Conservation (phyloP, 2,329 filamentous ascomycete genomes). For the Alternaria alternata region DNA sequence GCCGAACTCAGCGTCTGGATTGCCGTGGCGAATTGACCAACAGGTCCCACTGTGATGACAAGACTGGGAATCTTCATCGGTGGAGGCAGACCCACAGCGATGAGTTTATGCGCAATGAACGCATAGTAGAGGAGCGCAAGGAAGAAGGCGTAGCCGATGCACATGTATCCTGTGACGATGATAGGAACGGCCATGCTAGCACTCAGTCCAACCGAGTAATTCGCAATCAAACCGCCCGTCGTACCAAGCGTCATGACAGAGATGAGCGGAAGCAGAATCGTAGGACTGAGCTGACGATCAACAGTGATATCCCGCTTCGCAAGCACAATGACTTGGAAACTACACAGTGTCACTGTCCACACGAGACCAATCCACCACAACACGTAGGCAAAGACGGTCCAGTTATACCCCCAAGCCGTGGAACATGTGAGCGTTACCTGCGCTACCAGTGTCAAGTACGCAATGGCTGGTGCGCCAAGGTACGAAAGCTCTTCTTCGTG, state of each 20-base stretch:
- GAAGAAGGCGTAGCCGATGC: slow-evolving; percentile 26
- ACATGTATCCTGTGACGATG: slow-evolving; percentile 27
- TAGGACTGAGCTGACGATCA: slow-evolving; percentile 19
- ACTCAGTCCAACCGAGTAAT: slow-evolving; percentile 20
- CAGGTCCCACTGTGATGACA: slow-evolving; percentile 22
- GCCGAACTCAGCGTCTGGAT: slow-evolving; percentile 26
- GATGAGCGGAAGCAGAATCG: slow-evolving; percentile 28
- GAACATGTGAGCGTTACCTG: slow-evolving; percentile 63
- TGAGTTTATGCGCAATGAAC: slow-evolving; percentile 21
- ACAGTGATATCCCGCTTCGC: slow-evolving; percentile 19
- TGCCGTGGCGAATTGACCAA: slow-evolving; percentile 30
- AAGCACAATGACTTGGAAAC: slow-evolving; percentile 21
- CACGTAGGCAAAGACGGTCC: slow-evolving; percentile 60
- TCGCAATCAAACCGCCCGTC: slow-evolving; percentile 22
- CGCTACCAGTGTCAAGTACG: slow-evolving; percentile 73
- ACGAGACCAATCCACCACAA: slow-evolving; percentile 34
- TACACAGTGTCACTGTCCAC: slow-evolving; percentile 27
- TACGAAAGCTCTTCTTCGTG: slow-evolving; percentile 70
- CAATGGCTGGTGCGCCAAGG: slow-evolving; percentile 65
- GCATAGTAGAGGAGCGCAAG: slow-evolving; percentile 27
- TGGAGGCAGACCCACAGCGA: slow-evolving; percentile 25
- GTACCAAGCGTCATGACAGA: slow-evolving; percentile 28
- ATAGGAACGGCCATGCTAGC: slow-evolving; percentile 25
- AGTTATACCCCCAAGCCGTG: slow-evolving; percentile 72
- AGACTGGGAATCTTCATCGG: slow-evolving; percentile 20